Base-by-base conservation (phyloP, 192 early-diverging fungal species). In the Phlyctochytrium bullatum region DNA sequence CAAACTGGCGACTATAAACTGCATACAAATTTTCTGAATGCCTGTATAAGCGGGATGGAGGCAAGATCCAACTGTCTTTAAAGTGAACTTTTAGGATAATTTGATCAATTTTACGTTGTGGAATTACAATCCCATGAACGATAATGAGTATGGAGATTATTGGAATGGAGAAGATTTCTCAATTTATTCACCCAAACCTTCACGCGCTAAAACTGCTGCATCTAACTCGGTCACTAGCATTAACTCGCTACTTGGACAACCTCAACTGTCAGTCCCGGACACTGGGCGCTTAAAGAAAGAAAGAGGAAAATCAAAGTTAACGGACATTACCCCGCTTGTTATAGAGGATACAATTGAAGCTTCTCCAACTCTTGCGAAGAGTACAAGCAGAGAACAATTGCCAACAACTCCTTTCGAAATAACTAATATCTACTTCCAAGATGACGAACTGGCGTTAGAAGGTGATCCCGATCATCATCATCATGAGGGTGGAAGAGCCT, bases 141-240 rank as follows among this genome's bases (percentile, higher is more conserved):
- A 91, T 70, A 89, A 93, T 67, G 76, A 78, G 20, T 76, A 84
- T 62, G 92, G 92, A 4, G 92, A 93, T 69, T 88, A 91, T 56
- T 93, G 92, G 91, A 91, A 91, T 56, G 91, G 89, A 2, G 90
- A 92, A 63, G 91, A 93, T 65, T 93, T 93, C 70, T 90, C 88
- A 1, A 90, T 92, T 30, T 82, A 66, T 76, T 79, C 87, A 77
- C 29, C 81, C 65, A 24, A 52, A 17, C n/a, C 47, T 28, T 3
- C 40, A 23, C 36, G 35, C 4, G 4, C 36, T 36, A 36, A 40
- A 66, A 72, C 27, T 1, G 29, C 56, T 36, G n/a, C n/a, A n/a
- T 29, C 53, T n/a, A 31, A 63, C 10, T 63, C 66, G 3, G 59
- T 65, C 23, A 66, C 24, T 24, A 67, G 31, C 31, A 36, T 61